Evolutionary conservation across 148 eudicot genomes (phyloP).

Genomic region (Polygonum maritimum): DNA sequence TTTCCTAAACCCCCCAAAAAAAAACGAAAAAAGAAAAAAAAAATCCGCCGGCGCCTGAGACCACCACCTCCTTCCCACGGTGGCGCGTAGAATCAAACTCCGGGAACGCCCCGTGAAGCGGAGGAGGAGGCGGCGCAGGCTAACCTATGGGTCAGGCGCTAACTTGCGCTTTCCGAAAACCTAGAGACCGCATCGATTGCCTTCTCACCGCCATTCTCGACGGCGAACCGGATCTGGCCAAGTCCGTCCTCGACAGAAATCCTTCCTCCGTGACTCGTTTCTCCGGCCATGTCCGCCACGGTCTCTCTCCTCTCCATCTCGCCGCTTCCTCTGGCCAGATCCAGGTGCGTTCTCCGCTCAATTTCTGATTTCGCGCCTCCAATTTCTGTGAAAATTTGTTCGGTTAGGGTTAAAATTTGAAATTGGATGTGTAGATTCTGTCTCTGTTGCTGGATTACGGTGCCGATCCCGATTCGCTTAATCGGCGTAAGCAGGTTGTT

Average conservation of each 20-base stretch:
- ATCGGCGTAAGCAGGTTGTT: conserved; percentile 23
- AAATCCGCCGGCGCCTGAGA: background rate
- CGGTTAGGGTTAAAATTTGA: background rate
- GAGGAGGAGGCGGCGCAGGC: background rate
- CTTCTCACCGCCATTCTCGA: conserved; percentile 16
- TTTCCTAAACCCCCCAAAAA: background rate
- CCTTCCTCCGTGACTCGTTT: conserved; percentile 8
- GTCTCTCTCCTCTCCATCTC: conserved; percentile 16
- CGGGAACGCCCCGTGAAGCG: conserved; percentile 3
- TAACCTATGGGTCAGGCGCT: conserved; percentile 22
- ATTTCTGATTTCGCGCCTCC: background rate
- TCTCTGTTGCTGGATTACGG: conserved; percentile 19
- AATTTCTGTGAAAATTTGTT: background rate
- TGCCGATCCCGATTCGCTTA: conserved; percentile 17
- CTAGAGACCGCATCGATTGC: background rate
- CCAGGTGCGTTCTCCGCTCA: conserved; percentile 4
- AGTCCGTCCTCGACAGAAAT: conserved; percentile 12
- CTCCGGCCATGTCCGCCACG: conserved; percentile 3
- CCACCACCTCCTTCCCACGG: background rate
- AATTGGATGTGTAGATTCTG: conserved; percentile 10
- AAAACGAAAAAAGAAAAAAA: too few species aligned
- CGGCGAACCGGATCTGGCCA: conserved; percentile 15
- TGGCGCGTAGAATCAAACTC: background rate
- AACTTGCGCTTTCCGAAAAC: conserved; percentile 10
- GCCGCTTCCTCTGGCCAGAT: conserved; percentile 24